Percentiles rank a stretch among this genome's conserved stretches.
Evolutionary conservation across 495 filamentous ascomycete species (phyloP).

Genomic region (Pyrenula aspistea): DNA sequence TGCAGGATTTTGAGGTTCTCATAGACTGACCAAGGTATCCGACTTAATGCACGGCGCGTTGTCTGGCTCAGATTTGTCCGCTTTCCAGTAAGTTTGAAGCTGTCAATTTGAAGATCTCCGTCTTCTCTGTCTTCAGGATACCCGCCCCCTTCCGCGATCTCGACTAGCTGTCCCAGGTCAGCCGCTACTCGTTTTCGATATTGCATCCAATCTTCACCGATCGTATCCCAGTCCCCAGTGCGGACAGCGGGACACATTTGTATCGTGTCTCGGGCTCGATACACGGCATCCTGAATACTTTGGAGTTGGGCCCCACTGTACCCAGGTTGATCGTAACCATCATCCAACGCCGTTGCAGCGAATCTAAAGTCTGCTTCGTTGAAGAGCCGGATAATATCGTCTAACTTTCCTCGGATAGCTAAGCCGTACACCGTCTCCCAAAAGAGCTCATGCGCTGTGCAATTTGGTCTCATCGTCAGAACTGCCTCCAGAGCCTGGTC

Average conservation of each 20-base stretch:
- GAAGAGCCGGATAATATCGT: conserved; percentile 48
- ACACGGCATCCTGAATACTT: conserved; percentile 57
- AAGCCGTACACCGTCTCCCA: conserved; percentile 65
- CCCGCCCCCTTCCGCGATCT: conserved; percentile 62
- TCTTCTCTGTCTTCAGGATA: conserved; percentile 15
- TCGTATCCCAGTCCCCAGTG: conserved; percentile 62
- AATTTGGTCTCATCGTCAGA: conserved; percentile 49
- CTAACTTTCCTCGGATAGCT: conserved; percentile 59
- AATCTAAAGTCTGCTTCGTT: conserved; percentile 62
- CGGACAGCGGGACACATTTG: conserved; percentile 55
- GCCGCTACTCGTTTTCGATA: conserved; percentile 60
- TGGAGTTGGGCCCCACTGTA: conserved; percentile 61
- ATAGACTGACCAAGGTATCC: conserved; percentile 78
- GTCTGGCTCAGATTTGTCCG: conserved; percentile 17
- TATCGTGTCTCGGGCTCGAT: conserved; percentile 50
- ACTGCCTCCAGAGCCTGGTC: conserved; percentile 46
- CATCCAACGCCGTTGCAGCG: conserved; percentile 45
- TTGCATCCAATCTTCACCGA: conserved; percentile 60
- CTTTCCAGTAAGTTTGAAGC: conserved; percentile 34
- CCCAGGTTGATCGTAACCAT: conserved; percentile 44
- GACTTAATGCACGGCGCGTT: conserved; percentile 31
- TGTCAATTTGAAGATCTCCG: conserved; percentile 31
- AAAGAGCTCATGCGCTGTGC: conserved; percentile 58
- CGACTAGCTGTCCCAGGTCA: conserved; percentile 52
- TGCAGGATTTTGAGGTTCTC: conserved; percentile 66